Evolutionary conservation across 345 rosid species (phyloP), one percentile per base, ranked within the genome.

Genomic region (Hypericum perforatum): DNA sequence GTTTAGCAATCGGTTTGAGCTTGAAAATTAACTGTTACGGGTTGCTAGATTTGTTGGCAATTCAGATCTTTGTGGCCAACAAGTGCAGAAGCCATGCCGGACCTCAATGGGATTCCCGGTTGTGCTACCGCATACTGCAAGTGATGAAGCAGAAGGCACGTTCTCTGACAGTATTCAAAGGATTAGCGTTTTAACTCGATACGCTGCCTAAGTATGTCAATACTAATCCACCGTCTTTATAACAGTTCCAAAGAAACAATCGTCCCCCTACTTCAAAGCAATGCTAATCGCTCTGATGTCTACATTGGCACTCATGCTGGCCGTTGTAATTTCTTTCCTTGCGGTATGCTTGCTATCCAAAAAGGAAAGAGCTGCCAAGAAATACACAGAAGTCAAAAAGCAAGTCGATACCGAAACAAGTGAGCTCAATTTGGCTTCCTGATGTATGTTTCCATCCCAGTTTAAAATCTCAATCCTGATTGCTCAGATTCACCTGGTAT

Each of bases 61-160:
- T 62, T 67, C 78, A 54, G 98, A 87, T 64, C 83, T 91, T 37
- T 91, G 98, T 9, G 98, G 98, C 7, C 81, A 70, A 52, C 98
- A 87, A 82, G 78, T 91, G 58, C 77, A 75, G 66, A 85, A 83
- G 71, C 98, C 84, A 45, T 91, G 98, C 61, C 74, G 94, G 67
- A 85, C 98, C 48, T 78, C 96, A 16, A 64, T 91, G 82, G 98
- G 98, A n/a, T 91, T 91, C 51, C 98, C 98, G 15, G 98, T 71
- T 5, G 98, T 91, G 56, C 76, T 91, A 61, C 98, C 98, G 11
- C 98, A 91, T 76, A 88, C 90, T 48, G 79, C 76, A 57, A 85
- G 79, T 66, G 95, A 78, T 47, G 95, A 87, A 67, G 85, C 77
- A 66, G 70, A 82, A 59, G 98, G 92, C 68, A 69, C 64, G 78